These are phyloP conservation scores for Erodium moschatum DNA, from an alignment of 441 rosid species.

Conservation along the genomic window DNA sequence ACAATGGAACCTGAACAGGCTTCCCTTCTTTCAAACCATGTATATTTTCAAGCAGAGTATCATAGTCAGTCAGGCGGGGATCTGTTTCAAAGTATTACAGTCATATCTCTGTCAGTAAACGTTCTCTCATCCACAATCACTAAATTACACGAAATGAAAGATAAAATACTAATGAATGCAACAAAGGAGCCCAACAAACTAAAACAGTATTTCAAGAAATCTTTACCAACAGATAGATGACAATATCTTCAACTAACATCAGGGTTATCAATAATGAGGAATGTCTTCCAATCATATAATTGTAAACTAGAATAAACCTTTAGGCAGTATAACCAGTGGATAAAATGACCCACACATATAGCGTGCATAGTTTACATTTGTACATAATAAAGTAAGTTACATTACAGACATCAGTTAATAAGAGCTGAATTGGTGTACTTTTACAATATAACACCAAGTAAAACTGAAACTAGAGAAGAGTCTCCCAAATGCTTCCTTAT, in stretches of 20 bases:
- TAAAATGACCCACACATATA: neutral
- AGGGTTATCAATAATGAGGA: neutral
- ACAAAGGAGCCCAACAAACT: neutral
- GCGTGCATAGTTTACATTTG: neutral
- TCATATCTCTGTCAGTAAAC: conserved; percentile 22
- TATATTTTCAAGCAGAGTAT: conserved; percentile 69
- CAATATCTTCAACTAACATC: conserved; percentile 1
- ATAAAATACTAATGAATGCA: neutral
- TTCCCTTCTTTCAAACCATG: conserved; percentile 74
- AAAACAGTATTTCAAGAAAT: neutral
- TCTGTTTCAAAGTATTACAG: conserved; percentile 41
- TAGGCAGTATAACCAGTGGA: neutral
- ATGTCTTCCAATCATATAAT: neutral
- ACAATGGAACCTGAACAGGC: conserved; percentile 77
- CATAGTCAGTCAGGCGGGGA: conserved; percentile 96
- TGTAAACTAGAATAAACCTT: neutral
- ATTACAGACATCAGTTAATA: neutral
- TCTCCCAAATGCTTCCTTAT: neutral
- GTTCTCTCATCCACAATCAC: neutral
- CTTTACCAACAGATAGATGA: neutral
- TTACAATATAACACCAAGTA: neutral
- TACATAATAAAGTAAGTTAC: neutral
- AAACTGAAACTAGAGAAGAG: neutral
- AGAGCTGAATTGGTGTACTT: neutral
- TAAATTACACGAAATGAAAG: neutral